Percentiles rank a stretch among this genome's conserved stretches.
Conservation (phyloP, 1,139 yeast genomes). For the Debaryomycetaceae sp. region DNA sequence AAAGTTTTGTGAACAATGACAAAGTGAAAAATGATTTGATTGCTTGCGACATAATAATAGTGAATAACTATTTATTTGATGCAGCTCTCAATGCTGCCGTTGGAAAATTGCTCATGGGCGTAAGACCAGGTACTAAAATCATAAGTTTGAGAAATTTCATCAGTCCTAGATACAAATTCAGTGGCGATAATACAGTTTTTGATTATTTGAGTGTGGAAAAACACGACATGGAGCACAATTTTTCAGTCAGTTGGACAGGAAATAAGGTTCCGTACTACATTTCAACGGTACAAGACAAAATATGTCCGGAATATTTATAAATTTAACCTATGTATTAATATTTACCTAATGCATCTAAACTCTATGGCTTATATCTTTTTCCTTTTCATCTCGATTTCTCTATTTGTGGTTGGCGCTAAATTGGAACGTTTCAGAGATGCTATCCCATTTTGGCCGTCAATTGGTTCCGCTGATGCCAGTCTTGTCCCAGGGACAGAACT, state of each 20-base stretch:
- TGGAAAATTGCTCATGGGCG: slow-evolving; percentile 57
- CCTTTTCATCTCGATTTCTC: neutral
- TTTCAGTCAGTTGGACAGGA: slow-evolving; percentile 86
- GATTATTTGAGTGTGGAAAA: slow-evolving; percentile 65
- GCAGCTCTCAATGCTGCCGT: slow-evolving; percentile 66
- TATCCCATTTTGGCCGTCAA: slow-evolving; percentile 7
- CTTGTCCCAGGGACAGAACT: slow-evolving; percentile 29
- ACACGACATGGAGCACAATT: slow-evolving; percentile 60
- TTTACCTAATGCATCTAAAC: neutral
- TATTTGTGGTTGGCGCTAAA: neutral
- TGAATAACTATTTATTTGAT: slow-evolving; percentile 83
- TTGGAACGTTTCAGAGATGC: slow-evolving; percentile 2
- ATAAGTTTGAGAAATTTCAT: slow-evolving; percentile 76
- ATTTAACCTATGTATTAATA: neutral
- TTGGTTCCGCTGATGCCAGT: slow-evolving; percentile 33
- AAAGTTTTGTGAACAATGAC: slow-evolving; percentile 68
- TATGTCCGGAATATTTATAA: slow-evolving; percentile 26
- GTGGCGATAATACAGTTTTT: slow-evolving; percentile 54
- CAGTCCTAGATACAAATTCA: slow-evolving; percentile 52
- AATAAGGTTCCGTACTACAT: slow-evolving; percentile 78
- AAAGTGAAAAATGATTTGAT: slow-evolving; percentile 52
- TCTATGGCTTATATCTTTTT: neutral
- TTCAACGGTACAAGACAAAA: slow-evolving; percentile 58
- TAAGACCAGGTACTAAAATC: slow-evolving; percentile 73
- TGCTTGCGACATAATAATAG: slow-evolving; percentile 67